A percentile compares a stretch with the other conserved stretches of the same genome.
Evolutionary conservation across 1,284 basidiomycete genomes (phyloP).

Genomic region (Cystobasidium sp.): DNA sequence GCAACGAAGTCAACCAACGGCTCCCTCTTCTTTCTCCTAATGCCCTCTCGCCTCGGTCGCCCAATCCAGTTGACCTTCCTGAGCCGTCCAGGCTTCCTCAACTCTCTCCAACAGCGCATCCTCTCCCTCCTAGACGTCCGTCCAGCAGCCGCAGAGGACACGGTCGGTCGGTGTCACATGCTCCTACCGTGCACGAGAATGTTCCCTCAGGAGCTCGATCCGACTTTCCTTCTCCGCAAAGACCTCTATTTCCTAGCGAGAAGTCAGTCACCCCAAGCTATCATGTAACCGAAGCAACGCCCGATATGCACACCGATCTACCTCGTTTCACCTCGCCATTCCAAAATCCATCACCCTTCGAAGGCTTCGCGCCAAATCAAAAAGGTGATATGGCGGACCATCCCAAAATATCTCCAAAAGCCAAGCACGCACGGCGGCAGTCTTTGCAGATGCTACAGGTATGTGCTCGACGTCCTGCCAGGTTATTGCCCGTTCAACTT

Average conservation of each 20-base stretch:
- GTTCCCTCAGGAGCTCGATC: slow-evolving; percentile 8
- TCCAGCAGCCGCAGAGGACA: slow-evolving; percentile 6
- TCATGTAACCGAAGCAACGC: slow-evolving; percentile 46
- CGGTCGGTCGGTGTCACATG: slow-evolving; percentile 29
- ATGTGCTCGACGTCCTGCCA: neutral
- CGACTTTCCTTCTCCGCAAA: slow-evolving; percentile 5
- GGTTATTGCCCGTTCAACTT: neutral
- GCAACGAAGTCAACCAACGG: slow-evolving; percentile 15
- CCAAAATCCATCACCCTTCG: slow-evolving; percentile 42
- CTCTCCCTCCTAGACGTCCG: neutral
- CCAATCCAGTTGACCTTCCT: slow-evolving; percentile 6
- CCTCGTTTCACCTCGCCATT: slow-evolving; percentile 41
- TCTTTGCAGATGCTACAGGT: slow-evolving; percentile 47
- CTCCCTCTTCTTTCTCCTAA: slow-evolving; percentile 13
- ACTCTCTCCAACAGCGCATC: slow-evolving; percentile 15
- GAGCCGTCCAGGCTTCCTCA: slow-evolving; percentile 20
- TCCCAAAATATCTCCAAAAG: slow-evolving; percentile 33
- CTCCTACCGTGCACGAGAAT: slow-evolving; percentile 27
- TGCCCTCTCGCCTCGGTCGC: slow-evolving; percentile 13
- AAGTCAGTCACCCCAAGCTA: slow-evolving; percentile 9
- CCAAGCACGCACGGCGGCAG: slow-evolving; percentile 47
- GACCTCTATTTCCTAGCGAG: slow-evolving; percentile 12
- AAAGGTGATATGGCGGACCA: neutral
- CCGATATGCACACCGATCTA: slow-evolving; percentile 25
- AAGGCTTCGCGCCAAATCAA: slow-evolving; percentile 32